Percentiles rank a stretch among this genome's conserved stretches.
These are phyloP conservation scores for Knoxdaviesia proteae DNA, from an alignment of 2,329 filamentous ascomycete genomes.

Conservation along the genomic window DNA sequence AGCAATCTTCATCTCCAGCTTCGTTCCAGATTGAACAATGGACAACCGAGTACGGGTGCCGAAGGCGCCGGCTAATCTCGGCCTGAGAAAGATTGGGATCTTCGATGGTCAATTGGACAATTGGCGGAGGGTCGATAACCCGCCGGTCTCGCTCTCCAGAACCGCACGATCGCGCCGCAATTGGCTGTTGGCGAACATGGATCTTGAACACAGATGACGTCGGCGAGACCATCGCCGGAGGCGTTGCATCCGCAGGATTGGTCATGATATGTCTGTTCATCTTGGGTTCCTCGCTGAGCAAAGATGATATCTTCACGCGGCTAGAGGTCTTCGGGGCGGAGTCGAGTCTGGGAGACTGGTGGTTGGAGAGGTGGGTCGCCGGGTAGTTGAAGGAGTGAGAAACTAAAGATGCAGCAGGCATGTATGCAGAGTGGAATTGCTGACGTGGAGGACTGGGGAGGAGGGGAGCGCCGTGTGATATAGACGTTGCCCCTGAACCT, in stretches of 20 bases:
- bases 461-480: too few relatives aligned
- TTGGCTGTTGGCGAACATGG: conserved; percentile 54
- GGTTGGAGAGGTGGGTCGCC: conserved; percentile 1
- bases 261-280: background rate
- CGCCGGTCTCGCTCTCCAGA: conserved; percentile 67
- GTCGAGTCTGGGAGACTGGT: background rate
- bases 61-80: conserved; percentile 28
- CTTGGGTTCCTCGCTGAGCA: conserved; percentile 5
- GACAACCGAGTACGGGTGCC: conserved; percentile 47
- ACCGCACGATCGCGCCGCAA: conserved; percentile 59
- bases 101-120: conserved; percentile 51
- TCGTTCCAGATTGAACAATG: conserved; percentile 61
- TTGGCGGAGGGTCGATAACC: conserved; percentile 68
- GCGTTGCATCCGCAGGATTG: background rate
- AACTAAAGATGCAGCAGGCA: too few relatives aligned
- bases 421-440: too few relatives aligned
- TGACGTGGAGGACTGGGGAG: too few relatives aligned
- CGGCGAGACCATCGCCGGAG: background rate
- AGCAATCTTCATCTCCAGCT: conserved; percentile 44
- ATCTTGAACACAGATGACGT: conserved; percentile 20
- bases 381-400: too few relatives aligned
- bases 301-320: conserved; percentile 7
- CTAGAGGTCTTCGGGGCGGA: conserved; percentile 3
- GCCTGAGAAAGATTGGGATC: conserved; percentile 31
- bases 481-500: too few relatives aligned